phyloP scores from a whole-genome alignment of 2,329 filamentous ascomycete genomes.

The Purpureocillium takamizusanense region DNA sequence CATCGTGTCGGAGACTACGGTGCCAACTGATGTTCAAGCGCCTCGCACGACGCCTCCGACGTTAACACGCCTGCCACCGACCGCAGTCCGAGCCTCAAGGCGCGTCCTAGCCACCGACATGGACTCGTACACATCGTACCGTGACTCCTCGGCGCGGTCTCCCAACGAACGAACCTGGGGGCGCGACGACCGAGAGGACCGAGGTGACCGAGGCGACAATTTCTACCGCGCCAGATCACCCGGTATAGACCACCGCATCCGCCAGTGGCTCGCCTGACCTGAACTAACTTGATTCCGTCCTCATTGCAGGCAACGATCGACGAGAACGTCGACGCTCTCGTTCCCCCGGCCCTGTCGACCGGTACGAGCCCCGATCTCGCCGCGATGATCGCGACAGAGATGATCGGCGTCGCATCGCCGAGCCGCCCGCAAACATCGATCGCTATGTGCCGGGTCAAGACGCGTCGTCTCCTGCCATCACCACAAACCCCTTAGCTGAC shows the following conservation, averaged over 20 bases:
- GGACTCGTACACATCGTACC: conserved; percentile 46
- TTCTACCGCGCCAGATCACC: conserved; percentile 62
- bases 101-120: conserved; percentile 22
- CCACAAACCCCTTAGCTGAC: conserved; percentile 60
- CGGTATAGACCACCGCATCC: conserved; percentile 40
- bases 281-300: neutral
- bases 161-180: conserved; percentile 44
- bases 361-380: conserved; percentile 64
- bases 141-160: conserved; percentile 43
- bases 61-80: neutral
- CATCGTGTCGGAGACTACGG: conserved; percentile 5
- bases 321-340: conserved; percentile 57
- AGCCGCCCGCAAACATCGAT: conserved; percentile 66
- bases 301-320: conserved; percentile 42
- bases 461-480: conserved; percentile 31
- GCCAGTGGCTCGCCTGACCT: neutral
- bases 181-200: conserved; percentile 42
- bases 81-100: neutral
- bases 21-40: conserved; percentile 4
- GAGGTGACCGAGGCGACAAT: conserved; percentile 47
- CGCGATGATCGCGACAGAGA: conserved; percentile 60
- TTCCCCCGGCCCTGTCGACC: conserved; percentile 62
- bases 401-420: conserved; percentile 51
- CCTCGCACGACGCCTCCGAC: neutral
- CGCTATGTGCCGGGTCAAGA: conserved; percentile 75